phyloP scores from a whole-genome alignment of 768 basidiomycete species.

The Russula dissimulans region DNA sequence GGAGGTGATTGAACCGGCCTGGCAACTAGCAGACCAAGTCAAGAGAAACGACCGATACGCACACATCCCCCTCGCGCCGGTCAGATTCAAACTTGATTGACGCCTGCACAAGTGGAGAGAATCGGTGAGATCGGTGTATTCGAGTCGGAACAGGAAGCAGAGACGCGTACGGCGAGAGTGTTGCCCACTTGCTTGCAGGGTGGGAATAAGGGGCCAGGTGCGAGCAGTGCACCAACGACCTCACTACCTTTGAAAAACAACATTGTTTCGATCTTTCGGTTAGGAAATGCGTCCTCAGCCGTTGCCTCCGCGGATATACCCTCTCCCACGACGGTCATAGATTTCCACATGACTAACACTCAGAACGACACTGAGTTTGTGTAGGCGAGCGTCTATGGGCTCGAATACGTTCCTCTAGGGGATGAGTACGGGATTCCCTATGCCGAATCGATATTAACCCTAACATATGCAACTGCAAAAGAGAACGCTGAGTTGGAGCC shows the following conservation, averaged over 20 bases:
- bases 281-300: too few species aligned
- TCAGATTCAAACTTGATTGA: not conserved
- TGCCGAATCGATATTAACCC: too few species aligned
- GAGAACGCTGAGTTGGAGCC: too few species aligned
- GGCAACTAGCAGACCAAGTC: constrained; percentile 1
- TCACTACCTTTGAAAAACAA: not conserved
- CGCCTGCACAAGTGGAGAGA: not conserved
- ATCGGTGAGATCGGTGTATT: not conserved
- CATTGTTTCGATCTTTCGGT: not conserved
- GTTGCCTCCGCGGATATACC: too few species aligned
- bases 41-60: constrained; percentile 3
- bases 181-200: constrained; percentile 8
- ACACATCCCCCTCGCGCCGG: not conserved
- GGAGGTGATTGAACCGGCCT: not conserved
- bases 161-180: not conserved
- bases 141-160: not conserved
- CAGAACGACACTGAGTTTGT: too few species aligned
- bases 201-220: constrained; percentile 4
- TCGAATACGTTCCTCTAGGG: too few species aligned
- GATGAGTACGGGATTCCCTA: too few species aligned
- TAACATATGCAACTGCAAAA: too few species aligned
- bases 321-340: too few species aligned
- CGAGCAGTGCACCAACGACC: constrained; percentile 3
- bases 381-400: too few species aligned
- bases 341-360: too few species aligned